These are phyloP conservation scores for Fusarium haematococcum DNA, from an alignment of 2,329 filamentous ascomycete species.

Conservation along the genomic window DNA sequence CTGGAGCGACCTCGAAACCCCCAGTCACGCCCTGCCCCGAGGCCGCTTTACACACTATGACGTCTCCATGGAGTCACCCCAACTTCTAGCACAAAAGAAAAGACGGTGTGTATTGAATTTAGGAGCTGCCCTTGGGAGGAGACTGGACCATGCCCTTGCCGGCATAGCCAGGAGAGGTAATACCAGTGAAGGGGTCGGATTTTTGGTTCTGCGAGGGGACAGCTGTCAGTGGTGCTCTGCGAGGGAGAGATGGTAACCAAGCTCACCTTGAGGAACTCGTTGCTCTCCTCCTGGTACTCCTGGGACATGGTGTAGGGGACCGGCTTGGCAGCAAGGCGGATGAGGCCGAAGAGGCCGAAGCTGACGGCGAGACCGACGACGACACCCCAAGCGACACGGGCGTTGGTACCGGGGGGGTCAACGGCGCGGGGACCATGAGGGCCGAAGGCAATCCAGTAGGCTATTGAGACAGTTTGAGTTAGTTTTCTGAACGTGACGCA, in stretches of 20 bases:
- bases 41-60: conserved; percentile 51
- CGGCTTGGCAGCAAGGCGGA: conserved; percentile 78
- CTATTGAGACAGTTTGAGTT: conserved; percentile 66
- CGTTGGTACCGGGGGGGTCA: conserved; percentile 85
- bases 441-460: conserved; percentile 99
- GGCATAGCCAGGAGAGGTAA: conserved; percentile 81
- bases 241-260: background rate
- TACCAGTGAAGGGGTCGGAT: conserved; percentile 87
- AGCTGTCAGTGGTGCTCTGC: conserved; percentile 23
- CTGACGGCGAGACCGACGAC: conserved; percentile 74
- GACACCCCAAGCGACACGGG: conserved; percentile 82
- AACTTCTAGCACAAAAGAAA: conserved; percentile 53
- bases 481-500: conserved; percentile 45
- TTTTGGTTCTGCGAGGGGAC: conserved; percentile 75
- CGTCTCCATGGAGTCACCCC: conserved; percentile 46
- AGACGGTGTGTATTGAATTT: conserved; percentile 48
- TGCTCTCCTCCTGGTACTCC: conserved; percentile 95
- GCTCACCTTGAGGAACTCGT: conserved; percentile 90
- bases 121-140: conserved; percentile 63
- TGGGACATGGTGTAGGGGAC: conserved; percentile 90
- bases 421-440: conserved; percentile 91
- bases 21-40: conserved; percentile 44
- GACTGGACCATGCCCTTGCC: conserved; percentile 85
- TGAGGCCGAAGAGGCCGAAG: conserved; percentile 76
- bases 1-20: conserved; percentile 49